Conservation (phyloP, 2,329 filamentous ascomycete genomes). For the Daldinia sp. region DNA sequence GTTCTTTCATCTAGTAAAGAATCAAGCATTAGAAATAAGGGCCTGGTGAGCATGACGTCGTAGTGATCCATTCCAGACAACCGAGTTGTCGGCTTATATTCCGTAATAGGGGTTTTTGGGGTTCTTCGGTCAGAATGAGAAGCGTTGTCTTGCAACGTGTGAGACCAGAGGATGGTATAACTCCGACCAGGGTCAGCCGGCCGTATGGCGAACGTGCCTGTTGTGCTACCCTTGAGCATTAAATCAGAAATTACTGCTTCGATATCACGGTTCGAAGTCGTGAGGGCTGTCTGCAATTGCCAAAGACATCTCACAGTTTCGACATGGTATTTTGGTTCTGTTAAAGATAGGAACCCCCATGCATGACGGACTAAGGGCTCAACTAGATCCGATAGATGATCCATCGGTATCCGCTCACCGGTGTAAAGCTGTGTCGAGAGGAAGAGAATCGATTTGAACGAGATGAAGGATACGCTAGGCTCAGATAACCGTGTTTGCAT, state of each 20-base stretch:
- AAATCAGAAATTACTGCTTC: slow-evolving; percentile 81
- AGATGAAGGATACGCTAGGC: slow-evolving; percentile 61
- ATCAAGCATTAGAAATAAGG: slow-evolving; percentile 85
- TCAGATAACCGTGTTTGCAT: slow-evolving; percentile 62
- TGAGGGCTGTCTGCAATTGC: slow-evolving; percentile 82
- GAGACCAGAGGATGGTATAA: slow-evolving; percentile 85
- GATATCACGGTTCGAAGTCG: slow-evolving; percentile 75
- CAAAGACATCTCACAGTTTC: slow-evolving; percentile 89
- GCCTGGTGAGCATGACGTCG: slow-evolving; percentile 81
- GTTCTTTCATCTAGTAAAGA: slow-evolving; percentile 77
- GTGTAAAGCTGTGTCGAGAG: slow-evolving; percentile 69
- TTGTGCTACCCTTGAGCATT: slow-evolving; percentile 68
- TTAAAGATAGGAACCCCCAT: slow-evolving; percentile 85
- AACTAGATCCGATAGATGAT: slow-evolving; percentile 72
- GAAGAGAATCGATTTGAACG: slow-evolving; percentile 70
- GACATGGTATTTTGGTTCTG: slow-evolving; percentile 91
- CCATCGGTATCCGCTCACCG: slow-evolving; percentile 62
- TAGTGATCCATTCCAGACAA: slow-evolving; percentile 71
- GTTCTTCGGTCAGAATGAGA: slow-evolving; percentile 57
- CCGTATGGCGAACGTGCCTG: slow-evolving; percentile 61
- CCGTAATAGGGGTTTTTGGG: slow-evolving; percentile 55
- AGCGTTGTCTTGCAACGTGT: slow-evolving; percentile 73
- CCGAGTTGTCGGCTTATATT: slow-evolving; percentile 54
- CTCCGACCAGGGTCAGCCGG: slow-evolving; percentile 73
- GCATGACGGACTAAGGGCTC: slow-evolving; percentile 76